Conservation (phyloP, 116 monocot genomes). For the Posidonia oceanica region DNA sequence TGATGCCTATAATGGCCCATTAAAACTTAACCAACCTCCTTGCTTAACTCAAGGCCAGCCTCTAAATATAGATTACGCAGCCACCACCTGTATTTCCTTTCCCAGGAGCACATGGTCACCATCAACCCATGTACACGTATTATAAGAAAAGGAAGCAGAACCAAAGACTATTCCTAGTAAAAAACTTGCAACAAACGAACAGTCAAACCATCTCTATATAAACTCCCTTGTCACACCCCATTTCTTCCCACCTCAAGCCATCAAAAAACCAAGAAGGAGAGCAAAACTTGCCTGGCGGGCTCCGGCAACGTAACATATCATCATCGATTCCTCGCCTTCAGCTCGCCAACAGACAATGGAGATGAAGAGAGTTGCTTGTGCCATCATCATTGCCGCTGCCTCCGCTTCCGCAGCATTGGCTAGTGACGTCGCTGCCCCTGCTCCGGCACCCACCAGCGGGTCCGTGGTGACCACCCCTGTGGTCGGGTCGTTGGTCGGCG, state of each 20-base stretch:
- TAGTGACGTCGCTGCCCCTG: slow-evolving; percentile 33
- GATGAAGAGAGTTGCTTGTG: slow-evolving; percentile 63
- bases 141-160: background rate
- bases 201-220: background rate
- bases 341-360: slow-evolving; percentile 22
- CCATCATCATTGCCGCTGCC: slow-evolving; percentile 34
- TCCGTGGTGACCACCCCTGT: slow-evolving; percentile 27
- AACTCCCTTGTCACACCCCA: background rate
- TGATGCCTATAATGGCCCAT: background rate
- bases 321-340: background rate
- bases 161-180: background rate
- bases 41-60: background rate
- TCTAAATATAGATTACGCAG: background rate
- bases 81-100: background rate
- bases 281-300: no score
- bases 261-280: background rate
- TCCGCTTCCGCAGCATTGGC: slow-evolving; percentile 29
- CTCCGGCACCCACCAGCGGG: slow-evolving; percentile 20
- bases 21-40: background rate
- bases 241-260: slow-evolving; percentile 2
- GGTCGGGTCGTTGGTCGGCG: slow-evolving; percentile 35
- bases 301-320: background rate
- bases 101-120: background rate
- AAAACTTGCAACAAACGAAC: background rate
- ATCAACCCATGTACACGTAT: background rate